These are phyloP conservation scores for Naganishia cerealis DNA, from an alignment of 1,284 basidiomycete species.

Conservation along the genomic window DNA sequence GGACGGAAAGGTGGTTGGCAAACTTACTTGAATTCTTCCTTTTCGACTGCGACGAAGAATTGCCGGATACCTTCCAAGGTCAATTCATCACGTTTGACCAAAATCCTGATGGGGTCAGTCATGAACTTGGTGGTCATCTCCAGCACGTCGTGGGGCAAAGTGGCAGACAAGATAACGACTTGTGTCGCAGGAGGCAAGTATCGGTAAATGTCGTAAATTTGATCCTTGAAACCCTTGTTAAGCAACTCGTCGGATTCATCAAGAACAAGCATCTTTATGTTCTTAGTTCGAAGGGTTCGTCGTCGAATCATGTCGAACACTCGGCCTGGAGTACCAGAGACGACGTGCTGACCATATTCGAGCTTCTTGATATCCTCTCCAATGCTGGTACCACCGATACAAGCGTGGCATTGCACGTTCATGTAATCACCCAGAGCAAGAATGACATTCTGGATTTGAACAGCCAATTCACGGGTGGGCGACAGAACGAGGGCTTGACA, in stretches of 20 bases:
- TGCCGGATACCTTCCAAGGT: constrained; percentile 99
- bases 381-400: constrained; percentile 95
- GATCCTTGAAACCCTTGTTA: constrained; percentile 99
- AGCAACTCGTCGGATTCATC: constrained; percentile 97
- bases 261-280: constrained; percentile 99
- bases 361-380: constrained; percentile 98
- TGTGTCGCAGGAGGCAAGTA: constrained; percentile 98
- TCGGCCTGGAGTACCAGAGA: constrained; percentile 94
- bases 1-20: neutral
- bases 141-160: constrained; percentile 92
- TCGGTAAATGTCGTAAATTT: constrained; percentile 98
- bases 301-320: constrained; percentile 99
- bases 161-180: constrained; percentile 93
- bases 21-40: constrained; percentile 57
- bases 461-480: constrained; percentile 90
- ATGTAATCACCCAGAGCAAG: constrained; percentile 97
- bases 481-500: constrained; percentile 95
- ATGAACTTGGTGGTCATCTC: constrained; percentile 99
- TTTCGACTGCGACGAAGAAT: constrained; percentile 99
- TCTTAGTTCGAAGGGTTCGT: constrained; percentile 86
- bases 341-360: constrained; percentile 96
- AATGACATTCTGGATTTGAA: constrained; percentile 97
- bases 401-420: constrained; percentile 99
- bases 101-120: constrained; percentile 77
- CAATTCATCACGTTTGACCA: constrained; percentile 99